These are phyloP conservation scores for Trematosphaeria pertusa DNA, from an alignment of 2,329 filamentous ascomycete genomes.

Conservation along the genomic window DNA sequence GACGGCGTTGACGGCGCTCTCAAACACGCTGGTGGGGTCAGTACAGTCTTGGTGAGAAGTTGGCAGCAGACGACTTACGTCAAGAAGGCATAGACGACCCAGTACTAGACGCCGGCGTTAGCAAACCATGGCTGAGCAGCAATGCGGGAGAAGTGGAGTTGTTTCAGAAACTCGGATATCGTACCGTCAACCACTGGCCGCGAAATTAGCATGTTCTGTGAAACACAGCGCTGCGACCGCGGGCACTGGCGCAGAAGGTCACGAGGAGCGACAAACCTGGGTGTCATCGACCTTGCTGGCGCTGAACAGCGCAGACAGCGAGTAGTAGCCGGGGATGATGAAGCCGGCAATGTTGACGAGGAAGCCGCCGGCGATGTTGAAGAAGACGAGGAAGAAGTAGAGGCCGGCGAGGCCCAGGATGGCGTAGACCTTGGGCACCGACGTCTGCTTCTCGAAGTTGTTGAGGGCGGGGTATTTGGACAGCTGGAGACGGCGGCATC, in stretches of 20 bases:
- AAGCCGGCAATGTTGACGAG: conserved; percentile 88
- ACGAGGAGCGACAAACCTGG: conserved; percentile 65
- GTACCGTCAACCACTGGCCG: conserved; percentile 68
- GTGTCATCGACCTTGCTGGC: conserved; percentile 77
- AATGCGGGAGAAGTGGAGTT: conserved; percentile 7
- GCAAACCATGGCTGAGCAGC: conserved; percentile 10
- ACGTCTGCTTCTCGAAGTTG: conserved; percentile 85
- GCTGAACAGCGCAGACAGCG: conserved; percentile 77
- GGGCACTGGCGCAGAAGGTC: conserved; percentile 1
- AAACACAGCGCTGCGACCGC: conserved; percentile 14
- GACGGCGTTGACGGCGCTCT: conserved; percentile 82
- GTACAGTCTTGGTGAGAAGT: conserved; percentile 10
- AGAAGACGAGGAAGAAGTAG: conserved; percentile 91
- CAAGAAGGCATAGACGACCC: conserved; percentile 84
- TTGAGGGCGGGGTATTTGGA: conserved; percentile 84
- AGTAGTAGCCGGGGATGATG: conserved; percentile 84
- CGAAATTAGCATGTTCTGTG: conserved; percentile 44
- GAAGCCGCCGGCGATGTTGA: conserved; percentile 89
- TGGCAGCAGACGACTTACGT: conserved; percentile 58
- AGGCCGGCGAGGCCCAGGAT: conserved; percentile 77
- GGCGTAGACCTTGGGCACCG: conserved; percentile 84
- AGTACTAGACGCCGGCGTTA: conserved; percentile 65
- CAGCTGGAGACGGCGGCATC: conserved; percentile 62
- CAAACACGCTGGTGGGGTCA: conserved; percentile 65
- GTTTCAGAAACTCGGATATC: conserved; percentile 19